Evolutionary conservation across 1,284 basidiomycete species (phyloP).

Genomic region (Trametes versicolor): DNA sequence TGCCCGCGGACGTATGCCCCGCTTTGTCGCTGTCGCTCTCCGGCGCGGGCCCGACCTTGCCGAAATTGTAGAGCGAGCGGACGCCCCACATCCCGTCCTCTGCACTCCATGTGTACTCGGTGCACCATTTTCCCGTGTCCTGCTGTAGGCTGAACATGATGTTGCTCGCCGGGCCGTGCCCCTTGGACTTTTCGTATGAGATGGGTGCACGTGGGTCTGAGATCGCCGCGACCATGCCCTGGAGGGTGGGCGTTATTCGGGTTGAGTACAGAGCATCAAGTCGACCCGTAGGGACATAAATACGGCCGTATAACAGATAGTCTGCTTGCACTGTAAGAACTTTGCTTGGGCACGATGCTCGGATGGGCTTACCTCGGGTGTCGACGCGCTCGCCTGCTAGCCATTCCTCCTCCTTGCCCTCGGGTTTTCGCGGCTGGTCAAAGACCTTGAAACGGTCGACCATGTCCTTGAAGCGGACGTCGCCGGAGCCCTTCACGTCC

Average conservation of each 20-base stretch:
- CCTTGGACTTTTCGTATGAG: slow-evolving; percentile 53
- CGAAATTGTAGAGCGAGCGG: slow-evolving; percentile 94
- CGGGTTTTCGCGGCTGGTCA: slow-evolving; percentile 79
- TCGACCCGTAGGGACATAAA: slow-evolving; percentile 90
- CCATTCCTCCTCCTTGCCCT: slow-evolving; percentile 82
- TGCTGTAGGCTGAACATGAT: slow-evolving; percentile 91
- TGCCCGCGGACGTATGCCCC: slow-evolving; percentile 25
- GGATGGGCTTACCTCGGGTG: slow-evolving; percentile 69
- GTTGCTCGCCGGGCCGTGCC: slow-evolving; percentile 63
- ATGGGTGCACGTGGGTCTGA: slow-evolving; percentile 72
- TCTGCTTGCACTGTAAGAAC: slow-evolving; percentile 56
- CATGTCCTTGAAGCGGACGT: slow-evolving; percentile 89
- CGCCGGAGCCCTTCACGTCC: slow-evolving; percentile 73
- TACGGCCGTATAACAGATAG: slow-evolving; percentile 91
- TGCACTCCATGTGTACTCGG: slow-evolving; percentile 95
- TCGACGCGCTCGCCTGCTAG: slow-evolving; percentile 81
- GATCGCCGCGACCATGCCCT: slow-evolving; percentile 77
- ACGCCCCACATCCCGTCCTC: slow-evolving; percentile 95
- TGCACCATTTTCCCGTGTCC: slow-evolving; percentile 92
- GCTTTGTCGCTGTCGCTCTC: slow-evolving; percentile 46
- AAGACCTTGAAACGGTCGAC: slow-evolving; percentile 87
- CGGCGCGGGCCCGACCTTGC: slow-evolving; percentile 54
- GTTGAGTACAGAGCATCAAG: slow-evolving; percentile 92
- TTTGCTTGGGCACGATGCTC: not conserved
- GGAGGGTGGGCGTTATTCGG: slow-evolving; percentile 77